Conservation (phyloP, 805 yeast genomes). For the Schizosaccharomyces lindneri region DNA sequence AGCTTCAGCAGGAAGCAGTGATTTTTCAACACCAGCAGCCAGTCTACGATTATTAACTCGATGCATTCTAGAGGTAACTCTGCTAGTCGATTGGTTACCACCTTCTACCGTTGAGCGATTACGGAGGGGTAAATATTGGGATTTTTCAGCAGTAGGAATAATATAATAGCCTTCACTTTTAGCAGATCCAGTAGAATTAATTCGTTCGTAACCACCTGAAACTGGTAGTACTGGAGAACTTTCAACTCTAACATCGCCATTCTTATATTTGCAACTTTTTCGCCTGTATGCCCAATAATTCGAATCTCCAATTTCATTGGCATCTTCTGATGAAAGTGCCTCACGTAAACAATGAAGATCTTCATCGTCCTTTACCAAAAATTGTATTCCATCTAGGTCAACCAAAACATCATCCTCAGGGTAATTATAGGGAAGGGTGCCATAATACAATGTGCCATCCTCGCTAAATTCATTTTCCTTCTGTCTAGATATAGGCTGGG, state of each 20-base stretch:
- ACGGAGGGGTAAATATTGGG: slow-evolving; percentile 62
- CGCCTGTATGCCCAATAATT: slow-evolving; percentile 49
- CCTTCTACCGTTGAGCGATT: slow-evolving; percentile 39
- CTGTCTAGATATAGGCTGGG: neutral
- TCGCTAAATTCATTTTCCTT: neutral
- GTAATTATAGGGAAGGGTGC: slow-evolving; percentile 10
- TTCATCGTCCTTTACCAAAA: slow-evolving; percentile 44
- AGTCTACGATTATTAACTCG: slow-evolving; percentile 70
- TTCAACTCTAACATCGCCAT: slow-evolving; percentile 9
- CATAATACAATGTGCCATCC: neutral
- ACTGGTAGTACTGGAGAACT: slow-evolving; percentile 7
- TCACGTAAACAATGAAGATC: slow-evolving; percentile 33
- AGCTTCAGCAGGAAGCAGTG: slow-evolving; percentile 55
- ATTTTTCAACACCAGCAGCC: slow-evolving; percentile 72
- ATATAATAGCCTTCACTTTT: slow-evolving; percentile 50
- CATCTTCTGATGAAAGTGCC: slow-evolving; percentile 15
- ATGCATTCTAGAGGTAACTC: slow-evolving; percentile 41
- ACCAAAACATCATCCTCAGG: slow-evolving; percentile 14
- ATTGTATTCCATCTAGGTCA: slow-evolving; percentile 27
- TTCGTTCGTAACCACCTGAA: slow-evolving; percentile 14
- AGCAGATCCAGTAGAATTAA: slow-evolving; percentile 32
- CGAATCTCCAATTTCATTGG: slow-evolving; percentile 15
- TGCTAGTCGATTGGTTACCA: slow-evolving; percentile 3
- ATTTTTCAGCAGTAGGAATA: slow-evolving; percentile 46
- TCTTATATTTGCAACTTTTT: slow-evolving; percentile 14